Conservation (phyloP, 495 filamentous ascomycete species). For the Cairneyella variabilis region DNA sequence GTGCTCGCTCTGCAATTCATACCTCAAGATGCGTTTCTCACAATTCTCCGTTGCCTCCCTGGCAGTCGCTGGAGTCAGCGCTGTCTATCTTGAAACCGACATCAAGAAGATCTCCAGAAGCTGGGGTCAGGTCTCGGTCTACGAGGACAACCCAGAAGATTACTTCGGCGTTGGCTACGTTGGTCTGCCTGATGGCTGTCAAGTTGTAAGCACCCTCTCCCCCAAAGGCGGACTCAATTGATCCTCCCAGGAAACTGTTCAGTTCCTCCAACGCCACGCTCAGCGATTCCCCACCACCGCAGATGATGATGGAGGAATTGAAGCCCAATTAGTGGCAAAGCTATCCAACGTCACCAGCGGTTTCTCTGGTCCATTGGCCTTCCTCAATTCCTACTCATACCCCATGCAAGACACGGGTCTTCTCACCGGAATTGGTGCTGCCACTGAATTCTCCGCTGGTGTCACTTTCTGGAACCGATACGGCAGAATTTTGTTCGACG, state of each 20-base stretch:
- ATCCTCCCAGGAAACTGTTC: conserved; percentile 40
- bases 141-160: conserved; percentile 36
- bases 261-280: conserved; percentile 49
- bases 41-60: too few relatives aligned
- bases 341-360: conserved; percentile 38
- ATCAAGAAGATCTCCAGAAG: conserved; percentile 23
- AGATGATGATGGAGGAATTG: conserved; percentile 39
- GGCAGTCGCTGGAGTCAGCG: too few relatives aligned
- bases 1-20: too few relatives aligned
- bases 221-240: neutral
- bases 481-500: conserved; percentile 46
- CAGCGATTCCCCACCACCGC: conserved; percentile 43
- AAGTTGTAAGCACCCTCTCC: conserved; percentile 23
- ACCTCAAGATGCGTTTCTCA: too few relatives aligned
- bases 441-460: conserved; percentile 46
- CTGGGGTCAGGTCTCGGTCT: conserved; percentile 47
- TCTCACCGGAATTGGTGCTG: conserved; percentile 44
- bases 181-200: conserved; percentile 47
- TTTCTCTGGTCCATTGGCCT: conserved; percentile 43
- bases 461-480: conserved; percentile 51
- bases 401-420: conserved; percentile 35
- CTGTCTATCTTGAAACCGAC: conserved; percentile 19
- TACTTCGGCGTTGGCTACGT: conserved; percentile 41
- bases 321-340: conserved; percentile 43
- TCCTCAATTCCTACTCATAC: conserved; percentile 49